phyloP scores from a whole-genome alignment of 192 early-diverging fungal genomes.

The Phycomyces nitens region DNA sequence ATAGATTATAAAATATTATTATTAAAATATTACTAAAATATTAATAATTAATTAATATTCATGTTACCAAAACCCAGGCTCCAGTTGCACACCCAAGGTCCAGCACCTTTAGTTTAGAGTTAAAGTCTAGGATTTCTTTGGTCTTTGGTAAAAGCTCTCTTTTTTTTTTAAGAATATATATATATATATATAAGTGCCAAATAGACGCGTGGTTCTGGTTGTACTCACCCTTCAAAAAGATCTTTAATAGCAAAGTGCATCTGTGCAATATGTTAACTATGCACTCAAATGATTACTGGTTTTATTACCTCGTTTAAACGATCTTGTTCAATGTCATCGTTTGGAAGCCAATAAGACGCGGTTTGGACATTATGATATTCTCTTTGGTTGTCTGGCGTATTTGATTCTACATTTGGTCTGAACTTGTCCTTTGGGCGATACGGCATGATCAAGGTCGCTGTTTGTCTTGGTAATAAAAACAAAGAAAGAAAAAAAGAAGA shows the following conservation, averaged over 20 bases:
- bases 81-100: constrained; percentile 31
- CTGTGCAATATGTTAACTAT: not conserved
- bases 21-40: no score
- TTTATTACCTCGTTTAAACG: constrained; percentile 26
- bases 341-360: constrained; percentile 27
- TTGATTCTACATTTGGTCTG: no score
- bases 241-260: constrained; percentile 19
- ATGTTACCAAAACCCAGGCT: constrained; percentile 20
- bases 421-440: no score
- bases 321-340: constrained; percentile 30
- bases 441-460: no score
- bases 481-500: no score
- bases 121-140: not conserved
- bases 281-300: not conserved
- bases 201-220: not conserved
- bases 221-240: constrained; percentile 1
- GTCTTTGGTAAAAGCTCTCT: constrained; percentile 15
- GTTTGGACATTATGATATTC: constrained; percentile 26
- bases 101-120: constrained; percentile 14
- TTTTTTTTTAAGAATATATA: not conserved
- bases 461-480: no score
- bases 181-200: not conserved
- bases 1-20: not conserved
- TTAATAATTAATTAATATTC: not conserved
- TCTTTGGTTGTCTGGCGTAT: not conserved